Percentiles rank a stretch among this genome's conserved stretches.
Conservation (phyloP, 176 grass and related monocot species). For the Musa schizocarpa region DNA sequence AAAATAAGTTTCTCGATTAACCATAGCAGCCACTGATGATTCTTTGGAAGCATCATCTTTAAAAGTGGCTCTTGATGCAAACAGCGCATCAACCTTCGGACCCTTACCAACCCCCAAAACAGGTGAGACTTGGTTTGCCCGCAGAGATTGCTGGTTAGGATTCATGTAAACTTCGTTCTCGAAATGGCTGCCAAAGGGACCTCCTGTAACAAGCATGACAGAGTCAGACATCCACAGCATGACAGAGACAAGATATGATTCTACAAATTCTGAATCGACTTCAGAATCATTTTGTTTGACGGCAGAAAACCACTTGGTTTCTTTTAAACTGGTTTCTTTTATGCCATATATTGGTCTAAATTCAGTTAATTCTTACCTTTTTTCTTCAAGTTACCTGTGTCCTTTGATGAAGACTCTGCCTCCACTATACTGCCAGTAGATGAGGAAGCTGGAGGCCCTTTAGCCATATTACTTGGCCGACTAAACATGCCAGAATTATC, state of each 20-base stretch:
- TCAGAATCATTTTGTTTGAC: conserved; percentile 26
- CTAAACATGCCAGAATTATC: conserved; percentile 52
- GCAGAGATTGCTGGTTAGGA: conserved; percentile 31
- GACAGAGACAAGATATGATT: conserved; percentile 22
- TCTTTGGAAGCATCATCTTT: conserved; percentile 42
- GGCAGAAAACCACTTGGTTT: neutral
- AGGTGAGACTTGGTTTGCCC: conserved; percentile 33
- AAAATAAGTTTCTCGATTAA: conserved; percentile 15
- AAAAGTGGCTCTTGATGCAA: conserved; percentile 18
- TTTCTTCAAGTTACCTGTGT: conserved; percentile 49
- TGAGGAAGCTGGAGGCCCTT: conserved; percentile 32
- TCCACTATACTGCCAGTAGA: conserved; percentile 74
- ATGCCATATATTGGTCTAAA: conserved; percentile 7
- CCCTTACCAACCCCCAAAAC: conserved; percentile 32
- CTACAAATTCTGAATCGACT: conserved; percentile 13
- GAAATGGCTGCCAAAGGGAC: conserved; percentile 16
- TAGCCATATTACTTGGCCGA: conserved; percentile 45
- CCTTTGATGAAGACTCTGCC: conserved; percentile 53
- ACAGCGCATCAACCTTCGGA: conserved; percentile 24
- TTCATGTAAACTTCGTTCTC: conserved; percentile 32
- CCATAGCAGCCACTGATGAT: conserved; percentile 15
- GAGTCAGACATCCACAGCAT: conserved; percentile 25
- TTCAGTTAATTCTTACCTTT: conserved; percentile 41
- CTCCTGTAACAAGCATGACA: conserved; percentile 34
- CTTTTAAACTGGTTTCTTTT: neutral